Evolutionary conservation across 768 basidiomycete species (phyloP).

Genomic region (Suillus paluster): DNA sequence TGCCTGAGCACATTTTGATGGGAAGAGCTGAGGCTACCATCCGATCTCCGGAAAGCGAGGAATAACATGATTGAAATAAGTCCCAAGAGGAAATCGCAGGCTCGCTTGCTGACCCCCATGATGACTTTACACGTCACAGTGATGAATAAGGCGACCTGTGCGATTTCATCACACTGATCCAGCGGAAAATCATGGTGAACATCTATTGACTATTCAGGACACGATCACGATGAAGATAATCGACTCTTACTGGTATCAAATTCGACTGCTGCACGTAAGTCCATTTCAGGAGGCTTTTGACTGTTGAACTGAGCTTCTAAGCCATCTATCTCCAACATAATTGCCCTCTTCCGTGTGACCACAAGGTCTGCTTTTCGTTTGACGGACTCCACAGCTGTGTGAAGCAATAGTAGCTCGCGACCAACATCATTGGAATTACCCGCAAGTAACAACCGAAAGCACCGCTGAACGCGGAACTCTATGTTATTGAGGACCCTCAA

Average conservation of each 20-base stretch:
- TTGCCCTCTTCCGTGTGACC: background rate
- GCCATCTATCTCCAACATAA: no score
- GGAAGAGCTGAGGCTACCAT: background rate
- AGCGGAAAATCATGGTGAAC: no score
- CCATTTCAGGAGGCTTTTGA: no score
- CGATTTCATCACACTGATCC: no score
- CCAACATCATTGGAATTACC: background rate
- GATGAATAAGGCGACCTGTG: no score
- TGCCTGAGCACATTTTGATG: conserved; percentile 2
- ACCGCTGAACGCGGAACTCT: background rate
- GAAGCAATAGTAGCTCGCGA: background rate
- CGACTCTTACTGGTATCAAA: no score
- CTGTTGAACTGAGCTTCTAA: no score
- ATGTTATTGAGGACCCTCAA: conserved; percentile 3
- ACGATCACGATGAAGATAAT: no score
- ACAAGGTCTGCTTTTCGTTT: background rate
- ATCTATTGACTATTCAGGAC: no score
- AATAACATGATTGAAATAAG: conserved; percentile 18
- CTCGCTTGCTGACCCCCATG: conserved; percentile 16
- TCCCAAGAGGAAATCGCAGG: conserved; percentile 23
- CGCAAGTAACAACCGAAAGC: background rate
- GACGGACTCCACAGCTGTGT: background rate
- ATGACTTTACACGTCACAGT: conserved; percentile 9
- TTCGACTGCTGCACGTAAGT: no score
- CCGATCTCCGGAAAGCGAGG: background rate